Percentiles rank a stretch among this genome's conserved stretches.
phyloP scores from a whole-genome alignment of 768 basidiomycete species.

The Mycena vitilis region DNA sequence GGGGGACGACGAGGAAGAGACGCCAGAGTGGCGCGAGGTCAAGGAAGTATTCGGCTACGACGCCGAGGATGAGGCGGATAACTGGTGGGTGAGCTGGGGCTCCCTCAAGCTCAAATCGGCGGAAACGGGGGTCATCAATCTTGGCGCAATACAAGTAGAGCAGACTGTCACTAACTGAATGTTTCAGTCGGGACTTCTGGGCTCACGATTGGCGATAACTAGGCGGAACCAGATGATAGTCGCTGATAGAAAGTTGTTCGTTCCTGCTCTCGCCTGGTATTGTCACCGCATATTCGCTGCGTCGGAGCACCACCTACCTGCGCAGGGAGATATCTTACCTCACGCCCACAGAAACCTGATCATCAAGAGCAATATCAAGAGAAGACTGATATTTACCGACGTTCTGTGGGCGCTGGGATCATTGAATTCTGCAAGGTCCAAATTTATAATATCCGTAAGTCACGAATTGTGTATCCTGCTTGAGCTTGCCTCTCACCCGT shows the following conservation, averaged over 20 bases:
- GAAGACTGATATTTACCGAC: background rate
- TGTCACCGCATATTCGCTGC: background rate
- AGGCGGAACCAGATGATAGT: background rate
- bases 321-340: background rate
- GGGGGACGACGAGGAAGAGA: slow-evolving; percentile 40
- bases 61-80: slow-evolving; percentile 67
- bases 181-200: no score
- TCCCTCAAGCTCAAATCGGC: background rate
- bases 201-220: background rate
- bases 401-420: background rate
- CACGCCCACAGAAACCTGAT: background rate
- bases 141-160: background rate
- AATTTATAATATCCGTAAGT: no score
- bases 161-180: background rate
- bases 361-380: background rate
- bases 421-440: no score
- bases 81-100: slow-evolving; percentile 72
- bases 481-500: background rate
- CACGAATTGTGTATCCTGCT: no score
- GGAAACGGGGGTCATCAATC: background rate
- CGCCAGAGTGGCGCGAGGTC: slow-evolving; percentile 58
- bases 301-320: background rate
- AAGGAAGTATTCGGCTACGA: slow-evolving; percentile 66
- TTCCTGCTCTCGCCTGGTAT: background rate
- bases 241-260: background rate